Base-by-base conservation (phyloP, 768 basidiomycete species). In the Amanita thiersii region DNA sequence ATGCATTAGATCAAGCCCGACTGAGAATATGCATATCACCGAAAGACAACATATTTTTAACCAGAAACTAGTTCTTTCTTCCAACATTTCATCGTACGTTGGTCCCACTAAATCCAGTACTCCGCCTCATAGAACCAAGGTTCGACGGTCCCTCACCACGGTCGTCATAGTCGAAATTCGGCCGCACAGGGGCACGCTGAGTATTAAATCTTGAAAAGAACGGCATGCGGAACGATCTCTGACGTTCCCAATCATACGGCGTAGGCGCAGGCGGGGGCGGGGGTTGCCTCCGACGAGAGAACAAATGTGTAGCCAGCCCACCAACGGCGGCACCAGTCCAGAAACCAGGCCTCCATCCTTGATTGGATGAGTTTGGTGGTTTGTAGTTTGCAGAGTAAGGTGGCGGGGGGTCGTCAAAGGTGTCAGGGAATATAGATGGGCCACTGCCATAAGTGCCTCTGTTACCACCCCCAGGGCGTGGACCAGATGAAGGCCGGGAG, bases 251-350 rank as follows among this genome's bases (percentile, higher is more conserved):
- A 50, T 80, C 79, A 49, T 73, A 82, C 34, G 55, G 44, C 12
- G 59, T 48, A 36, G 46, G 36, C 48, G 49, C 52, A 56, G 57
- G 53, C 41, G 53, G 52, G 20, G 51, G 51, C 31, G 58, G 50
- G 5, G 45, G 32, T 18, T 49, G 47, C 28, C 46, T 60, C 40
- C 46, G 50, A 39, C 56, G 58, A 53, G 71, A 80, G 60, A 69
- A 64, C 2, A 79, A 51, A 47, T 75, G 74, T 19, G 77, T 73
- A 2, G 79, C 83, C 2, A 85, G 56, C 18, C 81, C 82, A 5
- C 88, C 92, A 1, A 84, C 52, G 1, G 77, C 74, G 5, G 86
- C 77, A 2, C 91, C 91, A 1, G 85, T 81, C 85, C 81, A 92
- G 56, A 94, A 92, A 2, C 89, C 89, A 8, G 85, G 81, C 30